Evolutionary conservation across 2,329 filamentous ascomycete genomes (phyloP).

Genomic region (Fusarium brevicatenulatum): DNA sequence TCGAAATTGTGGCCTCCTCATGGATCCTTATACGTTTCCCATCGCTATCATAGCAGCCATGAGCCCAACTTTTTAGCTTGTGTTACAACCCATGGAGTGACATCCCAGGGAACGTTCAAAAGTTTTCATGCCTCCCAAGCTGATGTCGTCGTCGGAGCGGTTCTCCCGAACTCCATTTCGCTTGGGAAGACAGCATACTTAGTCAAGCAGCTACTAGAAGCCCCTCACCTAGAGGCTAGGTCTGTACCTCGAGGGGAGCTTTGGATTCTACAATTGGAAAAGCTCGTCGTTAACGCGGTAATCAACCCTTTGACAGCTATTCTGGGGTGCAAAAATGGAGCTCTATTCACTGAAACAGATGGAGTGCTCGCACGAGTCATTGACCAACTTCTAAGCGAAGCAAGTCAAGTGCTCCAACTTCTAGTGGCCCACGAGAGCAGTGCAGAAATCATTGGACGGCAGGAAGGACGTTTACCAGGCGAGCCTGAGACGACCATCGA

Average conservation of each 20-base stretch:
- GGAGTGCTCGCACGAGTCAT: conserved; percentile 67
- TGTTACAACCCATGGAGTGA: conserved; percentile 67
- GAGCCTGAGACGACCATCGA: conserved; percentile 16
- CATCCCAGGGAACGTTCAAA: conserved; percentile 59
- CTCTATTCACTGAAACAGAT: conserved; percentile 69
- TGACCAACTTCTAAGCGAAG: conserved; percentile 77
- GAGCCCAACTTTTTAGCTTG: conserved; percentile 79
- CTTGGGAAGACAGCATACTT: conserved; percentile 50
- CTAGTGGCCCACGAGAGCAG: conserved; percentile 70
- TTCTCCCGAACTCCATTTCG: conserved; percentile 47
- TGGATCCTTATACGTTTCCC: conserved; percentile 54
- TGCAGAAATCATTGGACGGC: conserved; percentile 50
- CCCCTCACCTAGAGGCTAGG: conserved; percentile 56
- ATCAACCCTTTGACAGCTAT: conserved; percentile 89
- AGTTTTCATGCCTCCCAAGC: conserved; percentile 64
- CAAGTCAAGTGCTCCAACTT: conserved; percentile 75
- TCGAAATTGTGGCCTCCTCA: conserved; percentile 70
- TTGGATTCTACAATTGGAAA: conserved; percentile 79
- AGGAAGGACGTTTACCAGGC: not conserved
- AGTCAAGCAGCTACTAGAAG: conserved; percentile 53
- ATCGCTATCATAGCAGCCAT: conserved; percentile 51
- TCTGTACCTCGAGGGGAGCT: conserved; percentile 56
- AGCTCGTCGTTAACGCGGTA: conserved; percentile 81
- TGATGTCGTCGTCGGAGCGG: conserved; percentile 59
- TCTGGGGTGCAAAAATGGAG: conserved; percentile 81